Evolutionary conservation across 176 grass and related monocot species (phyloP).

Genomic region (Musa troglodytarum): DNA sequence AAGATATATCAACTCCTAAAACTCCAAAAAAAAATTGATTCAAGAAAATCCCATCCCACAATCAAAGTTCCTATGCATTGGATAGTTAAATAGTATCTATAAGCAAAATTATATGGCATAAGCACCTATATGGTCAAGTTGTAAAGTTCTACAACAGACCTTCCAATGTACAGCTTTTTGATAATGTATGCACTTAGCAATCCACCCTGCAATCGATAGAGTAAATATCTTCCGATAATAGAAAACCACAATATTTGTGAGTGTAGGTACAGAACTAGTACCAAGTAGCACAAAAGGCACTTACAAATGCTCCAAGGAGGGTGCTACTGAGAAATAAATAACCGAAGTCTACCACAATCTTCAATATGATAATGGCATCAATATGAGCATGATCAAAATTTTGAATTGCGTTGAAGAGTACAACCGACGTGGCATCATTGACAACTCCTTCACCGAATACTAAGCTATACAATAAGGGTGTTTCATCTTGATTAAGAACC

Average conservation of each 20-base stretch:
- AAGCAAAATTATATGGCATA: background rate
- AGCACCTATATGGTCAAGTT: constrained; percentile 2
- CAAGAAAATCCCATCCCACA: no score
- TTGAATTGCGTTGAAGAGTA: constrained; percentile 95
- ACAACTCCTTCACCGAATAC: constrained; percentile 98
- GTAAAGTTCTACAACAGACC: constrained; percentile 24
- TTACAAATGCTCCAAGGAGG: constrained; percentile 90
- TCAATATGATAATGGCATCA: constrained; percentile 38
- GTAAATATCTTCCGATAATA: background rate
- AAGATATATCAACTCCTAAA: background rate
- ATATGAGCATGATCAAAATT: constrained; percentile 64
- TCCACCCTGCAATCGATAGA: constrained; percentile 46
- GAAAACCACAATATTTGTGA: background rate
- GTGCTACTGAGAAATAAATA: constrained; percentile 88
- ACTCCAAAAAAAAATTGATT: background rate
- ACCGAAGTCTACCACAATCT: constrained; percentile 56
- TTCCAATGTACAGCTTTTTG: constrained; percentile 95
- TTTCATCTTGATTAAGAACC: constrained; percentile 95
- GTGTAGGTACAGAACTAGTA: background rate
- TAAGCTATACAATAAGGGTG: constrained; percentile 74
- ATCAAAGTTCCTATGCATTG: background rate
- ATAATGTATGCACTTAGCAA: constrained; percentile 93
- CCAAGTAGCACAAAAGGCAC: constrained; percentile 1
- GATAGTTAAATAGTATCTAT: background rate
- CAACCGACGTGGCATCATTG: constrained; percentile 90